Evolutionary conservation across 345 rosid species (phyloP), one percentile per base, ranked within the genome.

Genomic region (Boechera retrofracta): DNA sequence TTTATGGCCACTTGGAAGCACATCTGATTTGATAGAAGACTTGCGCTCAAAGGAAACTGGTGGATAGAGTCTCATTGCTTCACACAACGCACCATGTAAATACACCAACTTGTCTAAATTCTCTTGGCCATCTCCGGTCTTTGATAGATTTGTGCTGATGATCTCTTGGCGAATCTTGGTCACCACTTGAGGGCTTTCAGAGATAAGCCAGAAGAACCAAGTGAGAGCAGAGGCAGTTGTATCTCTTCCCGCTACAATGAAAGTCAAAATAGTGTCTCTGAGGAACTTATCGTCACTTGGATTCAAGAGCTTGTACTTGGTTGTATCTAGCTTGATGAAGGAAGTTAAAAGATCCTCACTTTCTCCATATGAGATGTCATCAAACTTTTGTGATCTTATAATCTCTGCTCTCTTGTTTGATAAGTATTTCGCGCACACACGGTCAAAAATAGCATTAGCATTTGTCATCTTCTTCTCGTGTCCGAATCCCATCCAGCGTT

Each of bases 1-100:
- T 64, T n/a, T 64, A 29, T 64, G 54, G 26, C 69, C 69, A 24
- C 69, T 64, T 45, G 69, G 69, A 28, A 64, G 54, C 12, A 64
- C 54, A 64, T 64, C 69, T 28, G 33, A 8, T 45, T 64, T 16
- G 5, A 45, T 31, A 4, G 69, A 6, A 6, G 69, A 64, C 28
- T 21, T 21, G 49, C 39, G 69, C 11, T 5, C 26, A 5, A 65
- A 42, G 2, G 70, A 13, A 47, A 47, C 15, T 6, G 70, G 56
- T 29, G 70, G 70, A 6, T 65, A 48, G 11, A 65, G 52, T 38
- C 70, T 65, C 42, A 65, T 8, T 47, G 56, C 31, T 65, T 65
- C 56, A 32, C 13, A 31, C 56, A 65, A n/a, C 1, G 56, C 56
- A 9, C 70, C 70, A 16, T 48, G 56, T 6, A 65, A 9, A 48